A percentile compares a stretch with the other conserved stretches of the same genome.
Evolutionary conservation across 75 land plant species (phyloP).

Genomic region (Larix kaempferi): DNA sequence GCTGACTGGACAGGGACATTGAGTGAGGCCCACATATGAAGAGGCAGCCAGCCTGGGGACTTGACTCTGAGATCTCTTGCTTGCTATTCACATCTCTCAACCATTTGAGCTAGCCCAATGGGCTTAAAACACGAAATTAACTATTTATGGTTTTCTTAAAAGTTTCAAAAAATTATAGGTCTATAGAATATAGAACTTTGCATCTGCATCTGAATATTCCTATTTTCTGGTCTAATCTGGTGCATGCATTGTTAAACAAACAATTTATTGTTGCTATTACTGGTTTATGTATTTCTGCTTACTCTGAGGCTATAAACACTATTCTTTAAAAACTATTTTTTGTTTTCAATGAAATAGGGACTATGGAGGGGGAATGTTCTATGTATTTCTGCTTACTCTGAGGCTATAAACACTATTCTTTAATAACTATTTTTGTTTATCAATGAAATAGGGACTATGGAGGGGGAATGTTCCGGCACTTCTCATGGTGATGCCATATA

Average conservation of each 20-base stretch:
- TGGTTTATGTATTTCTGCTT: neutral
- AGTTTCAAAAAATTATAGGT: neutral
- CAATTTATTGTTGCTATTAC: neutral
- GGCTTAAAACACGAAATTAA: neutral
- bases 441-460: slow-evolving; percentile 81
- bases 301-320: neutral
- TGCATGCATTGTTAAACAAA: neutral
- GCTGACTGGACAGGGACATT: no score
- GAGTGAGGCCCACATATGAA: no score
- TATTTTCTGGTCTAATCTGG: neutral
- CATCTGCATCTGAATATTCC: neutral
- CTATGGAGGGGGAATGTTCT: slow-evolving; percentile 55
- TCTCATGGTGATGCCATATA: slow-evolving; percentile 97
- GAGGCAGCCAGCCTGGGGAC: no score
- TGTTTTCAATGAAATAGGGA: slow-evolving; percentile 52
- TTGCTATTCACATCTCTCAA: no score
- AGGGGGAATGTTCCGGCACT: slow-evolving; percentile 98
- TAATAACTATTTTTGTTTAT: slow-evolving; percentile 6
- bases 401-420: neutral
- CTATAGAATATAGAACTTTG: neutral
- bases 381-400: neutral
- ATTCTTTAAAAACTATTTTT: neutral
- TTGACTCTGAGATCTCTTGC: no score
- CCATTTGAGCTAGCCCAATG: no score
- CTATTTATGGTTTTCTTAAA: neutral